Percentiles rank a stretch among this genome's conserved stretches.
phyloP scores from a whole-genome alignment of 1,284 basidiomycete genomes.

The Mycena sp. region DNA sequence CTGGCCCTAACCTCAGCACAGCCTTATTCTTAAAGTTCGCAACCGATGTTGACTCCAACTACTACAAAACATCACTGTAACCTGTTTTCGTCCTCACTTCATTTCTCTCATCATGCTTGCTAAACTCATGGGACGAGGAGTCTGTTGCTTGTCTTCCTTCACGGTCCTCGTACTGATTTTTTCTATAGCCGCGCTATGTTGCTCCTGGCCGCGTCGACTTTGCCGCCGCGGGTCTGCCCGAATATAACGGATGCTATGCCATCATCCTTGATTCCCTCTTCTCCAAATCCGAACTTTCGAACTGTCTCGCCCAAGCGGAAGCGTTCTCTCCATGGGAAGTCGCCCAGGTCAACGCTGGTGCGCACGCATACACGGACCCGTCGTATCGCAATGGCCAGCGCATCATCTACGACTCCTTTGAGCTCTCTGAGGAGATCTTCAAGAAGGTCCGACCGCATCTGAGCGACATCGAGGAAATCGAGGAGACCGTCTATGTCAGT shows the following conservation, averaged over 20 bases:
- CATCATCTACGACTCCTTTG: conserved; percentile 28
- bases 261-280: conserved; percentile 23
- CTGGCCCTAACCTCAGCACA: no score
- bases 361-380: conserved; percentile 8
- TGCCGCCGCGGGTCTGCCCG: neutral
- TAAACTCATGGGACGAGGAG: conserved; percentile 3
- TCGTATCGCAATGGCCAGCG: conserved; percentile 25
- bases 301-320: conserved; percentile 17
- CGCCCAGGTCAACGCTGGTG: conserved; percentile 19
- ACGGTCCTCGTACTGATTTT: neutral
- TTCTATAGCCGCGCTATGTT: conserved; percentile 13
- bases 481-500: neutral
- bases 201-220: conserved; percentile 19
- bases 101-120: neutral
- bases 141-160: neutral
- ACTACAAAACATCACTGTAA: no score
- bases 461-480: conserved; percentile 22
- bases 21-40: no score
- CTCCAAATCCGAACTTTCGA: conserved; percentile 20
- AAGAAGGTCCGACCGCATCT: conserved; percentile 21
- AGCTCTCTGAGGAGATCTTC: conserved; percentile 24
- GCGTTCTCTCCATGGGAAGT: conserved; percentile 19
- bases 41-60: no score
- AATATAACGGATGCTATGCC: conserved; percentile 22
- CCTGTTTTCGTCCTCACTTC: no score